Base-by-base conservation (phyloP, 163 green algal genomes). In the Scenedesmus sp. region DNA sequence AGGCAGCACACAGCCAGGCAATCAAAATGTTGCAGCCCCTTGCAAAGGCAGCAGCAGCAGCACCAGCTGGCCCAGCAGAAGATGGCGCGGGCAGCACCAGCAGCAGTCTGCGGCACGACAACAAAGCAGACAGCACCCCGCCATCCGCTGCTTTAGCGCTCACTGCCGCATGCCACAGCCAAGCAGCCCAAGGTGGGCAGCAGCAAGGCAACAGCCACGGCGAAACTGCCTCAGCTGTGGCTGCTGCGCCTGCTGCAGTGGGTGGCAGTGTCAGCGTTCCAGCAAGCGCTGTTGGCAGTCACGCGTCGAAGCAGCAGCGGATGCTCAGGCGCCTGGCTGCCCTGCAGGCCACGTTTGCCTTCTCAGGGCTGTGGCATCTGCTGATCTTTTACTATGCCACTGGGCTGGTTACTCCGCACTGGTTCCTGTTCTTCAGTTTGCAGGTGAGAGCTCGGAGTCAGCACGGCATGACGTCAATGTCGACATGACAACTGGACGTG, bases 361-460 rank as follows among this genome's bases (percentile, higher is more conserved):
- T 95, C 84, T 92, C 79, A 33, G 93, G 91, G 12, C 68, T 92
- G 12, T 94, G 81, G 82, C 94, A 96, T 83, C 89, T 93, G 56
- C 78, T 94, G 0, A 94, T 96, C n/a, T 95, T 95, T 46, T 94
- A 89, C 88, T 94, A 94, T 86, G 93, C 92, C 73, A 95, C 93
- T 1, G 78, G 76, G 9, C 59, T 92, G 40, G 59, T 93, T 68
- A 92, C 87, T 30, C 87, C 46, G 81, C 86, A 93, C 85, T 96
- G 94, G 94, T 90, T 90, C 42, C 70, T 88, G 0, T 96, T 96
- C 90, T 96, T 96, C 88, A 84, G 81, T 3, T 6, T 86, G 40
- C 65, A 76, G 65, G 65, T 76, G 24, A 76, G 30, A 30, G 65
- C 30, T 16, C 16, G 6, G 26, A 3, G 16, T 7, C 30, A 18